Percentiles rank a stretch among this genome's conserved stretches.
phyloP scores from a whole-genome alignment of 768 basidiomycete species.

The Hydnomerulius pinastri region DNA sequence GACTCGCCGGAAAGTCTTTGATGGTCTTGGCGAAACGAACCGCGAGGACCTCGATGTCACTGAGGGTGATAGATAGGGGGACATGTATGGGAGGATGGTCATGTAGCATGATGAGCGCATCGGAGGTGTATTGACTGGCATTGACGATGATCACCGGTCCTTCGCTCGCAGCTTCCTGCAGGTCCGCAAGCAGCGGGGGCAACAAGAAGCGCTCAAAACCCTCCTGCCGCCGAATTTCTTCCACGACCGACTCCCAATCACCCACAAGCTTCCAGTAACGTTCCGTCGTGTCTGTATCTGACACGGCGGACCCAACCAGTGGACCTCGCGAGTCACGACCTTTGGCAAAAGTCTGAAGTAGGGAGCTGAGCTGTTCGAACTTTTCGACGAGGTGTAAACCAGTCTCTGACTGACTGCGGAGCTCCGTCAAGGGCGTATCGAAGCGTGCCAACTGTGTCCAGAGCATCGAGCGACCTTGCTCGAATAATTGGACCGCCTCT shows the following conservation, averaged over 20 bases:
- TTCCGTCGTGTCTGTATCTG: neutral
- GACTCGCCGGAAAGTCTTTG: neutral
- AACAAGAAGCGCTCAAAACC: constrained; percentile 31
- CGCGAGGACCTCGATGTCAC: neutral
- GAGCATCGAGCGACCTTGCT: constrained; percentile 24
- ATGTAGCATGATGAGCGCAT: constrained; percentile 32
- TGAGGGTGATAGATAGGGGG: constrained; percentile 1
- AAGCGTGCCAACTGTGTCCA: constrained; percentile 24
- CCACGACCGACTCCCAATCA: constrained; percentile 16
- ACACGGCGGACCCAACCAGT: no score
- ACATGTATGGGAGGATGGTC: constrained; percentile 3
- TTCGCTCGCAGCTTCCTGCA: constrained; percentile 15
- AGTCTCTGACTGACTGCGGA: neutral
- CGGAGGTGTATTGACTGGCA: constrained; percentile 27
- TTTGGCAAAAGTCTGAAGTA: constrained; percentile 1
- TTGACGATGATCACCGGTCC: constrained; percentile 39
- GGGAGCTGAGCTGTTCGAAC: constrained; percentile 6
- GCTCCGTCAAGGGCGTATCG: constrained; percentile 10
- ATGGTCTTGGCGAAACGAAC: neutral
- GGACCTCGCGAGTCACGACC: neutral
- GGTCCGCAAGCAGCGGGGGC: constrained; percentile 15
- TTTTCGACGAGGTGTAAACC: constrained; percentile 5
- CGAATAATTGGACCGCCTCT: constrained; percentile 33
- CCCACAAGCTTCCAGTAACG: constrained; percentile 3
- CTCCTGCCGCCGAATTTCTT: constrained; percentile 15